Conservation (phyloP, 495 filamentous ascomycete species). For the Penicillium canariense region DNA sequence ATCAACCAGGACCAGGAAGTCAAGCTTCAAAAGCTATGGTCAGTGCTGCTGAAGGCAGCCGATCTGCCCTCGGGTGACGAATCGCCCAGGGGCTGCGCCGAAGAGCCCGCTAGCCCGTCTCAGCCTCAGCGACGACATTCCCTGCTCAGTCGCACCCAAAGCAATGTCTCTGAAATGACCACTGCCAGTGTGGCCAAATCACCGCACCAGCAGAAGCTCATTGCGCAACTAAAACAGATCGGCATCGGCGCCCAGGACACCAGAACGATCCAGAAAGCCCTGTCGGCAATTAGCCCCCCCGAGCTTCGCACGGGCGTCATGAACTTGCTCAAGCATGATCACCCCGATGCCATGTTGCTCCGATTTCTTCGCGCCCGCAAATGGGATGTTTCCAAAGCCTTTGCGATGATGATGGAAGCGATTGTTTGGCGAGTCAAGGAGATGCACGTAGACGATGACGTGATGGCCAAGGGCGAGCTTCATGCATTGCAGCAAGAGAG, state of each 20-base stretch:
- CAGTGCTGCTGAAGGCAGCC: slow-evolving; percentile 68
- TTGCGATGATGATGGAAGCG: slow-evolving; percentile 86
- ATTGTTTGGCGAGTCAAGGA: slow-evolving; percentile 83
- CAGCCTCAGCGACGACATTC: slow-evolving; percentile 26
- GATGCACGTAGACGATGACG: slow-evolving; percentile 77
- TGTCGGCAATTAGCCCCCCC: slow-evolving; percentile 55
- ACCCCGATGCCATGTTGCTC: slow-evolving; percentile 85
- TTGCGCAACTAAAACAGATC: slow-evolving; percentile 24
- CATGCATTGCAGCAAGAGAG: slow-evolving; percentile 58
- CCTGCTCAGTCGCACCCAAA: slow-evolving; percentile 26
- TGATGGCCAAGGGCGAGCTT: slow-evolving; percentile 74
- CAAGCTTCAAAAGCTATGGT: slow-evolving; percentile 83
- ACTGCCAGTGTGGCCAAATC: slow-evolving; percentile 12
- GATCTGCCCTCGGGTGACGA: slow-evolving; percentile 39
- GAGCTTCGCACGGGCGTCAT: slow-evolving; percentile 75
- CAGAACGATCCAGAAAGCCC: slow-evolving; percentile 29
- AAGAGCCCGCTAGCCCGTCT: slow-evolving; percentile 16
- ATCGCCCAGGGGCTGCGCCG: slow-evolving; percentile 2
- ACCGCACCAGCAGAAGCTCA: slow-evolving; percentile 19
- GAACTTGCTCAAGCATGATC: slow-evolving; percentile 85
- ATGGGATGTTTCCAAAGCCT: slow-evolving; percentile 87
- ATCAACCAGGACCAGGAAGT: slow-evolving; percentile 78
- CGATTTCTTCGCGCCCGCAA: slow-evolving; percentile 90
- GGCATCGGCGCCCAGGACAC: slow-evolving; percentile 29
- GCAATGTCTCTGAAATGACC: slow-evolving; percentile 25